phyloP scores from a whole-genome alignment of 2,329 filamentous ascomycete genomes.

The Diaporthe destruens region DNA sequence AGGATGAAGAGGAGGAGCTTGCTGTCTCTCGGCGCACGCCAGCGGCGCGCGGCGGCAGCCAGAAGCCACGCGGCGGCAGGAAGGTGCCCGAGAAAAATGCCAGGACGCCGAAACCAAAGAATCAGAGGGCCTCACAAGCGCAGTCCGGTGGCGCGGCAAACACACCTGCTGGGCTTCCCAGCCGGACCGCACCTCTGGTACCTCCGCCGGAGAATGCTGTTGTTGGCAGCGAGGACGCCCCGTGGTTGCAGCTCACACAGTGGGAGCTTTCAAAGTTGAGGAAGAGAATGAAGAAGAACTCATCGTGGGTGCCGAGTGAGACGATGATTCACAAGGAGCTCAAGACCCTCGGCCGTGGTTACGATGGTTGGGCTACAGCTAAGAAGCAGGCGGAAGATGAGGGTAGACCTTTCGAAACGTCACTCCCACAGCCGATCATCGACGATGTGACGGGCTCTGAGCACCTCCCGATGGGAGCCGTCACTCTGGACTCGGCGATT shows the following conservation, averaged over 20 bases:
- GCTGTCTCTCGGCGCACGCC: conserved; percentile 55
- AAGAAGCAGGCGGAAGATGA: conserved; percentile 75
- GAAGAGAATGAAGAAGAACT: conserved; percentile 93
- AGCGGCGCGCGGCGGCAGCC: conserved; percentile 50
- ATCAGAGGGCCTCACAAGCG: conserved; percentile 45
- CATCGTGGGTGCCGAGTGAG: conserved; percentile 85
- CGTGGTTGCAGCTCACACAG: conserved; percentile 74
- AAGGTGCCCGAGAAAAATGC: conserved; percentile 44
- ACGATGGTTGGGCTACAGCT: conserved; percentile 71
- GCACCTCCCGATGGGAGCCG: conserved; percentile 70
- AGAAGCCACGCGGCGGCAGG: conserved; percentile 65
- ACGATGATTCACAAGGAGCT: conserved; percentile 88
- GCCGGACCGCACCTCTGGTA: conserved; percentile 55
- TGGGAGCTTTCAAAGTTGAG: conserved; percentile 77
- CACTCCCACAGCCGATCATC: conserved; percentile 56
- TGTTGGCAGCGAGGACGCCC: conserved; percentile 69
- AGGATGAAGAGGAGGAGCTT: conserved; percentile 61
- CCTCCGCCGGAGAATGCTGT: conserved; percentile 72
- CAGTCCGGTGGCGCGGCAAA: conserved; percentile 40
- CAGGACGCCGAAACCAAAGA: conserved; percentile 59
- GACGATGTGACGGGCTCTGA: conserved; percentile 64
- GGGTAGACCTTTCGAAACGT: conserved; percentile 70
- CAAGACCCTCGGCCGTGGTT: conserved; percentile 75
- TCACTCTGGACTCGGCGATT: conserved; percentile 66
- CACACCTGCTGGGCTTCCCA: conserved; percentile 35